These are phyloP conservation scores for Phylloporus sp. DNA, from an alignment of 768 basidiomycete genomes.

Conservation along the genomic window DNA sequence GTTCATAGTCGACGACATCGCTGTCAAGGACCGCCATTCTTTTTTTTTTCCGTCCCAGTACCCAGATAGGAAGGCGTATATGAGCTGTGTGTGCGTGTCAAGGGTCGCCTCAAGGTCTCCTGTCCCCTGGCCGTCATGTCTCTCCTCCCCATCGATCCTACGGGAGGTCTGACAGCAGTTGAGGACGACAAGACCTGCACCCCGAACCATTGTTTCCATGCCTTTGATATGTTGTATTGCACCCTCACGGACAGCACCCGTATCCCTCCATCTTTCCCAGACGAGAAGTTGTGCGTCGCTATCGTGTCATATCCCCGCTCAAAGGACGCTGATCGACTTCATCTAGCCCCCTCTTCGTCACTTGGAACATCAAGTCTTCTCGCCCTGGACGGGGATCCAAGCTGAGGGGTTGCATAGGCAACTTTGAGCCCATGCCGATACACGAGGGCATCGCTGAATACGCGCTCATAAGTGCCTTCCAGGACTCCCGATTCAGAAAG, in stretches of 20 bases:
- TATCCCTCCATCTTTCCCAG: conserved; percentile 56
- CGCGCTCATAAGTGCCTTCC: conserved; percentile 86
- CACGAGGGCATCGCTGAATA: conserved; percentile 81
- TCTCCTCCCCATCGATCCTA: conserved; percentile 49
- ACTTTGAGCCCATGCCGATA: conserved; percentile 73
- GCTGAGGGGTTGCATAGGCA: conserved; percentile 93
- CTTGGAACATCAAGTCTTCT: conserved; percentile 78
- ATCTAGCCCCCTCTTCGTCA: conserved; percentile 79
- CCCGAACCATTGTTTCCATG: conserved; percentile 73
- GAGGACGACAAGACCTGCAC: conserved; percentile 49
- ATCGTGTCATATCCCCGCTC: conserved; percentile 21
- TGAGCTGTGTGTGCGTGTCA: neutral
- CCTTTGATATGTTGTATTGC: conserved; percentile 78
- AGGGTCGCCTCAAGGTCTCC: conserved; percentile 5
- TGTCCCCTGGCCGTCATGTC: conserved; percentile 42
- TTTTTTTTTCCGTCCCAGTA: neutral
- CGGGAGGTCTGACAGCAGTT: conserved; percentile 36
- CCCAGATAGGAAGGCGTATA: conserved; percentile 28
- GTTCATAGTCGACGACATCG: conserved; percentile 29
- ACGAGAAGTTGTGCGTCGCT: conserved; percentile 70
- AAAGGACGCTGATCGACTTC: conserved; percentile 5
- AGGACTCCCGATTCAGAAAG: conserved; percentile 79
- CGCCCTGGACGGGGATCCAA: conserved; percentile 55
- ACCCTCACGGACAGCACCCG: conserved; percentile 52
- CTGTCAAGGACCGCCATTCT: conserved; percentile 8